Evolutionary conservation across 805 yeast genomes (phyloP).

Genomic region (Hanseniaspora thailandica): DNA sequence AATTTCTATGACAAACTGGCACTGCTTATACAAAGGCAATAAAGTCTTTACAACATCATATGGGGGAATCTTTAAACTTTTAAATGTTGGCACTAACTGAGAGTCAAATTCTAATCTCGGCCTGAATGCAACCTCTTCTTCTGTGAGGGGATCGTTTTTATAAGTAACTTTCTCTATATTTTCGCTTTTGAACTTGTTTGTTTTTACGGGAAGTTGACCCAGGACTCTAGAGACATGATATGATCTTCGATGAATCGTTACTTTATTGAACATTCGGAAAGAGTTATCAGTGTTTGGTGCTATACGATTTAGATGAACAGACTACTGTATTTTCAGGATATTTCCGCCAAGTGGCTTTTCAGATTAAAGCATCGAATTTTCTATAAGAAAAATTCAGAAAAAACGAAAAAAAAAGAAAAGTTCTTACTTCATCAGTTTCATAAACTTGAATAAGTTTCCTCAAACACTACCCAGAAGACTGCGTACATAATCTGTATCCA

Average conservation of each 20-base stretch:
- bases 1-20: conserved; percentile 72
- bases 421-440: too few species aligned
- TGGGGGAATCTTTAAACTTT: conserved; percentile 88
- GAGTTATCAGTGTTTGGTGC: too few species aligned
- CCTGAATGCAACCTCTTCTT: conserved; percentile 31
- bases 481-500: too few species aligned
- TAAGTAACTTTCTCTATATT: neutral
- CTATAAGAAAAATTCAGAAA: too few species aligned
- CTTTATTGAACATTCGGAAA: neutral
- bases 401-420: too few species aligned
- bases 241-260: neutral
- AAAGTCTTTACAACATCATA: conserved; percentile 60
- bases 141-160: neutral
- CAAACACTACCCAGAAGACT: too few species aligned
- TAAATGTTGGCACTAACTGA: conserved; percentile 46
- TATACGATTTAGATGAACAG: too few species aligned
- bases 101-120: conserved; percentile 69
- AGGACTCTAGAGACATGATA: neutral
- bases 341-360: too few species aligned
- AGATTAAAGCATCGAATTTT: too few species aligned
- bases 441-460: too few species aligned
- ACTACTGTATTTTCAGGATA: too few species aligned
- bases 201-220: neutral
- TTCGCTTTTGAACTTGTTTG: neutral
- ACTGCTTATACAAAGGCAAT: conserved; percentile 59